These are phyloP conservation scores for Quillaja saponaria DNA, from an alignment of 306 rosid genomes.

Conservation along the genomic window DNA sequence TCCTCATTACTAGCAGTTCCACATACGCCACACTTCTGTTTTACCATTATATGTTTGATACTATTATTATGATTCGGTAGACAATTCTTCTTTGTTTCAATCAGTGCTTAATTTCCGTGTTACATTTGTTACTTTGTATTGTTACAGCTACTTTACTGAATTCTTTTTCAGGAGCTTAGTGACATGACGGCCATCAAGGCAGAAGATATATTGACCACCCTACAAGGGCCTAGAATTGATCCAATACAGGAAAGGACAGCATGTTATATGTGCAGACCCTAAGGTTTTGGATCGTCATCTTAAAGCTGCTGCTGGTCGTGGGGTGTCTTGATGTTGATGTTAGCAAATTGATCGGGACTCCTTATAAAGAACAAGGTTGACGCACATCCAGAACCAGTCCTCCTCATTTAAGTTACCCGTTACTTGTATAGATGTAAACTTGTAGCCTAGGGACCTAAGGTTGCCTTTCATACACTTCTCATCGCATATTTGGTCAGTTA, in stretches of 20 bases:
- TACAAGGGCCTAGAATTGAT: constrained; percentile 86
- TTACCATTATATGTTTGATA: too few species aligned
- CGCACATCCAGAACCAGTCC: neutral
- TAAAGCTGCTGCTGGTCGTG: constrained; percentile 95
- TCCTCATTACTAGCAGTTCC: too few species aligned
- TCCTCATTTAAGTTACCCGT: neutral
- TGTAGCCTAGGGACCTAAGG: neutral
- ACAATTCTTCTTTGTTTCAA: too few species aligned
- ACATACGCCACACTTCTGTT: too few species aligned
- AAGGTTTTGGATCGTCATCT: constrained; percentile 97
- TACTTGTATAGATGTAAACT: constrained; percentile 26
- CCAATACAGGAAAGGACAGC: constrained; percentile 97
- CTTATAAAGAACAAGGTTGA: constrained; percentile 83
- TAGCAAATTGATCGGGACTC: constrained; percentile 95
- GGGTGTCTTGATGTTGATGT: constrained; percentile 96
- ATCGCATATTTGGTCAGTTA: neutral
- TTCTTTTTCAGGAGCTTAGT: constrained; percentile 76
- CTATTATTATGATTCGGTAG: too few species aligned
- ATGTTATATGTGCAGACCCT: constrained; percentile 97
- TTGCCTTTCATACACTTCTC: neutral
- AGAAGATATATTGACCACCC: constrained; percentile 86
- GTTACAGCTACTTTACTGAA: constrained; percentile 9
- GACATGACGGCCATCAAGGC: constrained; percentile 99
- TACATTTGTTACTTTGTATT: constrained; percentile 1
- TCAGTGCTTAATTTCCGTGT: too few species aligned